Percentiles rank a stretch among this genome's conserved stretches.
Conservation (phyloP, 2,329 filamentous ascomycete species). For the Epichloe festucae region DNA sequence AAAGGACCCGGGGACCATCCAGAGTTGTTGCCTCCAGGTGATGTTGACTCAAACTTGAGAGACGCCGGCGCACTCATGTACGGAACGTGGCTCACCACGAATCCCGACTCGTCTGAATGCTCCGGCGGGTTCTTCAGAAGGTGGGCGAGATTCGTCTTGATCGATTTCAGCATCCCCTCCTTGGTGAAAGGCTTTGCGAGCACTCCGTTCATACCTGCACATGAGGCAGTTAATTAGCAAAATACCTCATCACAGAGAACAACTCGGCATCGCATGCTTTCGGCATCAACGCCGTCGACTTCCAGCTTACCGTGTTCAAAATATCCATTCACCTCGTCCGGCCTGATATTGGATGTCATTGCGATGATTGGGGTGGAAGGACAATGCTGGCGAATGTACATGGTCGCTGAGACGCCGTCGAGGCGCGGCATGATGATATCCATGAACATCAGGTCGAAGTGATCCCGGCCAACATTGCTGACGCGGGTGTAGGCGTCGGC, state of each 20-base stretch:
- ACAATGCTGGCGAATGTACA: constrained; percentile 81
- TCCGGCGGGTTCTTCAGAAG: constrained; percentile 55
- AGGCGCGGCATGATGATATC: constrained; percentile 96
- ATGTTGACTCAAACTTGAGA: constrained; percentile 41
- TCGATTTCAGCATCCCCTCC: constrained; percentile 68
- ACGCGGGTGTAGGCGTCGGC: constrained; percentile 86
- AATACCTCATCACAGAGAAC: no score
- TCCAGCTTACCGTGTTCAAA: constrained; percentile 73
- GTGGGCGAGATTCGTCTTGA: constrained; percentile 80
- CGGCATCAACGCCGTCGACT: no score
- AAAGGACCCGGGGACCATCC: constrained; percentile 40
- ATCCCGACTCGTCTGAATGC: constrained; percentile 26
- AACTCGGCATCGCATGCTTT: no score
- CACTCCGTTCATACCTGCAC: constrained; percentile 87
- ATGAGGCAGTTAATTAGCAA: not conserved
- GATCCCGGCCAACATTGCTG: constrained; percentile 29
- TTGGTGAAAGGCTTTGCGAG: constrained; percentile 93
- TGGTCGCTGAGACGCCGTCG: constrained; percentile 88
- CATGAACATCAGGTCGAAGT: constrained; percentile 66
- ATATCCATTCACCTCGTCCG: constrained; percentile 93
- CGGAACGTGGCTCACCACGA: constrained; percentile 19
- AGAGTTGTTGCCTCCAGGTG: constrained; percentile 32
- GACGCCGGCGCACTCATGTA: constrained; percentile 22
- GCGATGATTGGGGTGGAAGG: constrained; percentile 79
- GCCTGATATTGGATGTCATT: constrained; percentile 97